phyloP scores from a whole-genome alignment of 352 stramenopile species.

The Thalassiosira allenii region DNA sequence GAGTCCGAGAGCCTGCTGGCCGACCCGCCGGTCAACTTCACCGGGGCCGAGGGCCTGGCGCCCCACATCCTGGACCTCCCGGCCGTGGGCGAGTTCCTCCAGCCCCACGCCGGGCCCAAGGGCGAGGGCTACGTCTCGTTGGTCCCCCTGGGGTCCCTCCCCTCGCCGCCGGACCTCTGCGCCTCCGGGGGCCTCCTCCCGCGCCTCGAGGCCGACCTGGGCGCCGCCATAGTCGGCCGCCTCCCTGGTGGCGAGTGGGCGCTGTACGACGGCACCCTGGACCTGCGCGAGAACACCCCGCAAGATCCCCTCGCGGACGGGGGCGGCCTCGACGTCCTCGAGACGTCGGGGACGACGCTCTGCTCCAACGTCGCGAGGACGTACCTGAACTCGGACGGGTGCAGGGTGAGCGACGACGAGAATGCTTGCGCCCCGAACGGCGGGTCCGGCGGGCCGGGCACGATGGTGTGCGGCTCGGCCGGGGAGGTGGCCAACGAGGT shows the following conservation, averaged over 20 bases:
- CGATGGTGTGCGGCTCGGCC: slow-evolving; percentile 8
- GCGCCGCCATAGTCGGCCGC: slow-evolving; percentile 7
- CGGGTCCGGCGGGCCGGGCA: neutral
- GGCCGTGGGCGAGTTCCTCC: neutral
- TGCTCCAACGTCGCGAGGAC: slow-evolving; percentile 48
- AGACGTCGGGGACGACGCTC: neutral
- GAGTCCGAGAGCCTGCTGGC: neutral
- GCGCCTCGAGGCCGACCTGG: neutral
- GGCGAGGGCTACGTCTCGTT: neutral
- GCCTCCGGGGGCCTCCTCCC: neutral
- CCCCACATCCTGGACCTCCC: neutral
- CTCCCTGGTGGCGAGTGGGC: slow-evolving; percentile 16
- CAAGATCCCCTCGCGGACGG: slow-evolving; percentile 51
- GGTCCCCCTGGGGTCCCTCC: neutral
- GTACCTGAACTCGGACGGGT: slow-evolving; percentile 58
- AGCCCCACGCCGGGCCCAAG: neutral
- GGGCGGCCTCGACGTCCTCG: slow-evolving; percentile 4
- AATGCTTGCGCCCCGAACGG: slow-evolving; percentile 1
- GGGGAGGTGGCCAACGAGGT: slow-evolving; percentile 14
- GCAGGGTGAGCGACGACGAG: slow-evolving; percentile 11
- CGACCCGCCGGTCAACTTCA: neutral
- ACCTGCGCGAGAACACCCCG: slow-evolving; percentile 47
- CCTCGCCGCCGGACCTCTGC: neutral
- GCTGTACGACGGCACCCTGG: slow-evolving; percentile 6
- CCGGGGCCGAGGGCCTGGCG: neutral